These are phyloP conservation scores for Kurtzmaniella fragi DNA, from an alignment of 805 yeast genomes.

Conservation along the genomic window DNA sequence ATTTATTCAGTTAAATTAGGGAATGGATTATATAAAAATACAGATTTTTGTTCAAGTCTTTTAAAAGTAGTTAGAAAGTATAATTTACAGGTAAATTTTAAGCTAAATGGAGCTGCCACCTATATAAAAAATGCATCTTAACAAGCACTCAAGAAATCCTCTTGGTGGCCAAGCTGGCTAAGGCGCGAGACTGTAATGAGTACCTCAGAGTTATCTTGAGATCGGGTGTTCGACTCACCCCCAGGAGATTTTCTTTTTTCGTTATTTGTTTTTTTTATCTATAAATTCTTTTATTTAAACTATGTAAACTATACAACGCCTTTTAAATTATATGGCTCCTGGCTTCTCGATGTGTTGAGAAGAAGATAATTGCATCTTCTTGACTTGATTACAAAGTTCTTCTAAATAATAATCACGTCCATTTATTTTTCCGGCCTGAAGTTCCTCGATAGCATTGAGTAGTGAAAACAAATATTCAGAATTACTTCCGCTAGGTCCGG, in stretches of 20 bases:
- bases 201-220: constrained; percentile 32
- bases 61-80: too few relatives aligned
- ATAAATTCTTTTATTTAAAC: background rate
- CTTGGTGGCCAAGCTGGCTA: constrained; percentile 42
- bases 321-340: too few relatives aligned
- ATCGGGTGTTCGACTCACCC: constrained; percentile 44
- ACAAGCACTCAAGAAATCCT: constrained; percentile 11
- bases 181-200: constrained; percentile 40
- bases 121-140: too few relatives aligned
- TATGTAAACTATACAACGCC: background rate
- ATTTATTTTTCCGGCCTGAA: constrained; percentile 11
- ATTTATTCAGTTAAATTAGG: too few relatives aligned
- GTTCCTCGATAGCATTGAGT: constrained; percentile 36
- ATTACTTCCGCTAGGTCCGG: constrained; percentile 83
- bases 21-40: too few relatives aligned
- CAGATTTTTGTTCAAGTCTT: too few relatives aligned
- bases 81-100: too few relatives aligned
- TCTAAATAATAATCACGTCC: constrained; percentile 32
- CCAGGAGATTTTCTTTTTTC: constrained; percentile 29
- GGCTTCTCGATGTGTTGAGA: too few relatives aligned
- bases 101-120: too few relatives aligned
- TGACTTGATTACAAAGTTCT: constrained; percentile 13
- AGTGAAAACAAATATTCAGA: constrained; percentile 61
- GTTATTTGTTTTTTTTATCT: constrained; percentile 1
- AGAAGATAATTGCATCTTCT: background rate